These are phyloP conservation scores for Cordyceps farinosa DNA, from an alignment of 2,329 filamentous ascomycete genomes.

Conservation along the genomic window DNA sequence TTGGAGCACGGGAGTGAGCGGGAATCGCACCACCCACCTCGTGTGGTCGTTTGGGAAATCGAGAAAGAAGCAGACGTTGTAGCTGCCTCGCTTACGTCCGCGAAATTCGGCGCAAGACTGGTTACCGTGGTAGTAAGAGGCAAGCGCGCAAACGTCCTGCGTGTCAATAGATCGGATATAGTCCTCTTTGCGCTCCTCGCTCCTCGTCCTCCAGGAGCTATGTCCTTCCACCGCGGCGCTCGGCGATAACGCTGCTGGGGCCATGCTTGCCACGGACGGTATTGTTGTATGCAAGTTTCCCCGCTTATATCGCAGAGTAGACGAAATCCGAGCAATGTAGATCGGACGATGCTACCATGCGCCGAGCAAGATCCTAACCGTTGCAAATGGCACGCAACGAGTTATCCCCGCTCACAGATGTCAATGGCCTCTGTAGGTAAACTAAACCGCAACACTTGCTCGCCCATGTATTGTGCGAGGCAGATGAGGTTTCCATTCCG, in stretches of 20 bases:
- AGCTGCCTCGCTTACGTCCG: background rate
- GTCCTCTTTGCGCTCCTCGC: constrained; percentile 1
- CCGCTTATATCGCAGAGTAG: constrained; percentile 1
- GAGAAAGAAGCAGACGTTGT: constrained; percentile 11
- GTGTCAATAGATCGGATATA: constrained; percentile 3
- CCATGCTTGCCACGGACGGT: background rate
- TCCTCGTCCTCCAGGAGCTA: background rate
- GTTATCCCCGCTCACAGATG: background rate
- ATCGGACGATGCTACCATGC: constrained; percentile 5
- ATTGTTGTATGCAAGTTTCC: background rate
- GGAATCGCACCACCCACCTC: constrained; percentile 15
- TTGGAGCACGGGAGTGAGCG: constrained; percentile 1
- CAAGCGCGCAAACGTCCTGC: constrained; percentile 1
- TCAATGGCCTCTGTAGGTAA: background rate
- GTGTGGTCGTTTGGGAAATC: background rate
- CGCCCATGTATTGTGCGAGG: background rate
- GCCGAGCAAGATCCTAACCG: background rate
- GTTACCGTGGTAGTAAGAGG: background rate
- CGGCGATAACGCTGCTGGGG: background rate
- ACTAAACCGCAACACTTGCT: background rate
- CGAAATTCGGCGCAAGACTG: background rate
- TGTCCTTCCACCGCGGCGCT: background rate
- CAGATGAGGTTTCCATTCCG: background rate
- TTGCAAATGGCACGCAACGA: background rate
- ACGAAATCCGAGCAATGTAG: background rate